Evolutionary conservation across 2,329 filamentous ascomycete species (phyloP).

Genomic region (Fusarium sp.): DNA sequence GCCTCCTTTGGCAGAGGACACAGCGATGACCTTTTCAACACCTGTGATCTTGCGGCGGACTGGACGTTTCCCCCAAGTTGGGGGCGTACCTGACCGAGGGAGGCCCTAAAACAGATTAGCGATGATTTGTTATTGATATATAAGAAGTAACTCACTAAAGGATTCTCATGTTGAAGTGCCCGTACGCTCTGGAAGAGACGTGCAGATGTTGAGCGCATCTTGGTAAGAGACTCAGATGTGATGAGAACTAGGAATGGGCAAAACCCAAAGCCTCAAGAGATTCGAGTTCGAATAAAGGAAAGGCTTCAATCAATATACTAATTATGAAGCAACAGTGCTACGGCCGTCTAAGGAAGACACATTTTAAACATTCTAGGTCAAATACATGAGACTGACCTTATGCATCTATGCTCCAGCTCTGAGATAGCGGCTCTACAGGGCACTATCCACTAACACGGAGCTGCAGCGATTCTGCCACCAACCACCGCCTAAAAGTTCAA

Average conservation of each 20-base stretch:
- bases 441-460: conserved; percentile 17
- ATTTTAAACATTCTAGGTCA: conserved; percentile 10
- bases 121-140: neutral
- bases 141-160: conserved; percentile 70
- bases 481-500: conserved; percentile 68
- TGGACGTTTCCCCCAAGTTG: conserved; percentile 79
- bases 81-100: conserved; percentile 77
- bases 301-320: neutral
- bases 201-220: conserved; percentile 57
- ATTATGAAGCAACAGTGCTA: neutral
- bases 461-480: conserved; percentile 59
- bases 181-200: conserved; percentile 56
- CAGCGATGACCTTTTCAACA: conserved; percentile 93
- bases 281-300: neutral
- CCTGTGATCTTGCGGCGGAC: conserved; percentile 84
- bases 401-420: conserved; percentile 4
- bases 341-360: neutral
- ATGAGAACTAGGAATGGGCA: neutral
- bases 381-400: conserved; percentile 9
- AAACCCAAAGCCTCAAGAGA: neutral
- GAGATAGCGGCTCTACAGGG: conserved; percentile 29
- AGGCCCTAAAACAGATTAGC: conserved; percentile 74
- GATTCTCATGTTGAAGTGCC: conserved; percentile 81
- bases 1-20: conserved; percentile 97
- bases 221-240: conserved; percentile 17